These are phyloP conservation scores for Cercospora sp. DNA, from an alignment of 2,329 filamentous ascomycete genomes.

Conservation along the genomic window DNA sequence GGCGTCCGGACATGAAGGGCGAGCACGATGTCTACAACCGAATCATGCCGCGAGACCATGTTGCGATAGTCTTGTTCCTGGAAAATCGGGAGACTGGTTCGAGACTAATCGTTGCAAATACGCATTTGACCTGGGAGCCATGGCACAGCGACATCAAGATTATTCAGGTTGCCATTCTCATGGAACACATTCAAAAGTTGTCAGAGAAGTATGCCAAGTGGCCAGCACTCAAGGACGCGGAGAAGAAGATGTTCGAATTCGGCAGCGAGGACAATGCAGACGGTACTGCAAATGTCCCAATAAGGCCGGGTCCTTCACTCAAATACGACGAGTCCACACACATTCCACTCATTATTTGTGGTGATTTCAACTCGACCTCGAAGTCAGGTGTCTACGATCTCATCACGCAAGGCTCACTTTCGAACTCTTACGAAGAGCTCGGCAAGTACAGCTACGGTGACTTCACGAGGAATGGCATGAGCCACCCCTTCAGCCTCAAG, in stretches of 20 bases:
- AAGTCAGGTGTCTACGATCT: constrained; percentile 91
- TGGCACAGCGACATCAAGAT: constrained; percentile 90
- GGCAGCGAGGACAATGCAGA: constrained; percentile 52
- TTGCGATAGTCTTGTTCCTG: constrained; percentile 86
- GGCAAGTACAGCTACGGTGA: constrained; percentile 83
- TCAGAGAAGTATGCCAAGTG: constrained; percentile 81
- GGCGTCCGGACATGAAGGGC: constrained; percentile 93
- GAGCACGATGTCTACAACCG: constrained; percentile 98
- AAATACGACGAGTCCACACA: constrained; percentile 84
- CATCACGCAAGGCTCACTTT: constrained; percentile 75
- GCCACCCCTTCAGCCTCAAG: constrained; percentile 90
- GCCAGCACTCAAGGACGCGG: constrained; percentile 66
- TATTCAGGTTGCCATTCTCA: constrained; percentile 90
- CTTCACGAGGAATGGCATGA: constrained; percentile 88
- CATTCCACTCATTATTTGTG: constrained; percentile 87
- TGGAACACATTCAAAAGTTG: constrained; percentile 85
- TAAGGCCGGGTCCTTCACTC: constrained; percentile 71
- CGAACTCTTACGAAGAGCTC: constrained; percentile 77
- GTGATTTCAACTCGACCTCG: constrained; percentile 90
- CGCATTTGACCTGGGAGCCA: constrained; percentile 94
- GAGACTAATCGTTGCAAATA: constrained; percentile 87
- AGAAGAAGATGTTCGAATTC: constrained; percentile 62
- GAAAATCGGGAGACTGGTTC: constrained; percentile 90
- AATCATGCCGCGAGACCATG: constrained; percentile 97
- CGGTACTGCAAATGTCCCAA: constrained; percentile 45